Percentiles rank a stretch among this genome's conserved stretches.
Evolutionary conservation across 371 early-diverging fungal species (phyloP).

Genomic region (Mucor circinelloides): DNA sequence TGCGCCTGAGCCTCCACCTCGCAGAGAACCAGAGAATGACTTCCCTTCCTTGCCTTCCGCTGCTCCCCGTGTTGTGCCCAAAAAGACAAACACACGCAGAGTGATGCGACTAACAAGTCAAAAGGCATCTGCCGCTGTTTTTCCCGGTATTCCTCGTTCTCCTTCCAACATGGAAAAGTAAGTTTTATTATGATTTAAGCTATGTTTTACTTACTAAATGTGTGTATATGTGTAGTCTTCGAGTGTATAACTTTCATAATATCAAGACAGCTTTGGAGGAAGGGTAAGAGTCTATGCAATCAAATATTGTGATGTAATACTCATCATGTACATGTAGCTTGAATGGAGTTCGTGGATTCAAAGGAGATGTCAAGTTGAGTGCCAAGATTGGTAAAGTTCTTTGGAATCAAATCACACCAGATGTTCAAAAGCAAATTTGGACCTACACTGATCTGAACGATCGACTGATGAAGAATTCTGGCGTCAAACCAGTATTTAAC

Average conservation of each 20-base stretch:
- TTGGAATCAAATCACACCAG: constrained; percentile 37
- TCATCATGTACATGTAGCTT: constrained; percentile 9
- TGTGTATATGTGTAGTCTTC: constrained; percentile 18
- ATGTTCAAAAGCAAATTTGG: constrained; percentile 41
- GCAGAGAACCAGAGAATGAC: constrained; percentile 11
- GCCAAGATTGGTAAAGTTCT: constrained; percentile 55
- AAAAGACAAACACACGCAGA: constrained; percentile 3
- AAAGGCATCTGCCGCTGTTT: constrained; percentile 12
- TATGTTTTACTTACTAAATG: background rate
- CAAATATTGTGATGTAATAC: background rate
- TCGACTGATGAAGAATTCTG: constrained; percentile 36
- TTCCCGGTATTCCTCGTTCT: background rate
- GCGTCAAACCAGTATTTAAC: constrained; percentile 38
- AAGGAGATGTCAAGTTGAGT: constrained; percentile 43
- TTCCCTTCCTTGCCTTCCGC: constrained; percentile 29
- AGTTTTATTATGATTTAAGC: background rate
- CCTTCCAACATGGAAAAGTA: constrained; percentile 10
- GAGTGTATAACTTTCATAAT: constrained; percentile 42
- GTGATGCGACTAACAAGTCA: constrained; percentile 31
- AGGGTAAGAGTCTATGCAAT: constrained; percentile 16
- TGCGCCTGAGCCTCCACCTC: constrained; percentile 1
- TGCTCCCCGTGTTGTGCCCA: constrained; percentile 17
- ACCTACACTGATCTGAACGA: constrained; percentile 47
- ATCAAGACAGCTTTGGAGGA: constrained; percentile 35
- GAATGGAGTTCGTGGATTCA: constrained; percentile 35